Base-by-base conservation (phyloP, 768 basidiomycete genomes). In the Mycena sanguinolenta region DNA sequence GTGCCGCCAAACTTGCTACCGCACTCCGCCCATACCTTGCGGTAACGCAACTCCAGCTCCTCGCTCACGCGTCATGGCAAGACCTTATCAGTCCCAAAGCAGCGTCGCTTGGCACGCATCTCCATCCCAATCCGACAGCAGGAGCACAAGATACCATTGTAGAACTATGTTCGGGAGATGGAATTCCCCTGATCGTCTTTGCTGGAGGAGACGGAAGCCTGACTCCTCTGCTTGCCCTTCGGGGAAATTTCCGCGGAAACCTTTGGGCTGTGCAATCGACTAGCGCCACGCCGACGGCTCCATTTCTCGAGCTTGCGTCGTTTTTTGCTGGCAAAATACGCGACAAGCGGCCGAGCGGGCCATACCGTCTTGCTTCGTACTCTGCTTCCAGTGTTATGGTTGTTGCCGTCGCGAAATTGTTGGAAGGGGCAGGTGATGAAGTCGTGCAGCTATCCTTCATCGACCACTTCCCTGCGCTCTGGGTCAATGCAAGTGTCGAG, bases 321-420 rank as follows among this genome's bases (percentile, higher is more conserved):
- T 75, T 73, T 67, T 76, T 75, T 58, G 72, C 60, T 50, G 64
- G 67, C 25, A 61, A 74, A 34, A 76, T 76, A 54, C 72, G 72
- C 39, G 61, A 49, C 44, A 65, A 58, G 53, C 72, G 69, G 30
- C 67, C 67, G 16, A 38, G 17, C 3, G 74, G 75, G 4, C 75
- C 75, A 6, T 76, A 76, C 58, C 70, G 75, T 14, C 17, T 76
- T 12, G 75, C 65, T 16, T 53, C 25, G 19, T 65, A 57, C 25
- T 52, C 46, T 19, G 69, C 57, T 7, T 25, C 36, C 3, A 42
- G 58, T 21, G 28, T 44, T 23, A 27, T 58, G 14, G 28, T 17
- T 4, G 25, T 58, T 28, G 25, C 17, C 25, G 38, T 58, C 25
- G 58, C 25, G 13, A 38, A 19, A 6, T 25, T 42, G 16, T 27